Conservation (phyloP, 2,329 filamentous ascomycete species). For the Ascosphaera acerosa region DNA sequence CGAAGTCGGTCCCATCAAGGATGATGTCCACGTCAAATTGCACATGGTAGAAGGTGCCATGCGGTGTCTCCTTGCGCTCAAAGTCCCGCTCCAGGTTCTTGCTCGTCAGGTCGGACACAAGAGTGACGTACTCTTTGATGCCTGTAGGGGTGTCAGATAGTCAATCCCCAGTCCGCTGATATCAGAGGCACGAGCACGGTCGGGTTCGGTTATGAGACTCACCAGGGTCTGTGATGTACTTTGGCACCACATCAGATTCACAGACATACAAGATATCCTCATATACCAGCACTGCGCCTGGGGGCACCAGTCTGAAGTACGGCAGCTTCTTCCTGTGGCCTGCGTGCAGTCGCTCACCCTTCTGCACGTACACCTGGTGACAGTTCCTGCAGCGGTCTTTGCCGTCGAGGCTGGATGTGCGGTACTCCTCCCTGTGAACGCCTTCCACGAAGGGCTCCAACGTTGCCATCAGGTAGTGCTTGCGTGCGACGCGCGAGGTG, state of each 20-base stretch:
- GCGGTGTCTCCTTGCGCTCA: constrained; percentile 94
- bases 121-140: constrained; percentile 96
- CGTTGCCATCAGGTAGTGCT: constrained; percentile 98
- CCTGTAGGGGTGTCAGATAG: constrained; percentile 26
- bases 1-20: constrained; percentile 91
- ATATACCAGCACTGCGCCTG: constrained; percentile 95
- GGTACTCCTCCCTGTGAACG: constrained; percentile 93
- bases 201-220: constrained; percentile 26
- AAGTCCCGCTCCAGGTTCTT: constrained; percentile 99
- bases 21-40: constrained; percentile 58
- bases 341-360: constrained; percentile 96
- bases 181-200: background rate
- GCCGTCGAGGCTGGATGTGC: constrained; percentile 84
- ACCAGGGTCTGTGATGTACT: constrained; percentile 98
- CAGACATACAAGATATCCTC: constrained; percentile 96
- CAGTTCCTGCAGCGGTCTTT: constrained; percentile 99
- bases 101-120: constrained; percentile 85
- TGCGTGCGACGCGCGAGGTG: constrained; percentile 85
- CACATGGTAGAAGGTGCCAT: constrained; percentile 77
- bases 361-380: constrained; percentile 92
- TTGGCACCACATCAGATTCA: constrained; percentile 91
- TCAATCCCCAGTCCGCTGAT: background rate
- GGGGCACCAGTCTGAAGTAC: constrained; percentile 94
- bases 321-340: constrained; percentile 97
- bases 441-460: constrained; percentile 97